Percentiles rank a stretch among this genome's conserved stretches.
phyloP scores from a whole-genome alignment of 108 stramenopile species.

The Fistulifera pelliculosa region DNA sequence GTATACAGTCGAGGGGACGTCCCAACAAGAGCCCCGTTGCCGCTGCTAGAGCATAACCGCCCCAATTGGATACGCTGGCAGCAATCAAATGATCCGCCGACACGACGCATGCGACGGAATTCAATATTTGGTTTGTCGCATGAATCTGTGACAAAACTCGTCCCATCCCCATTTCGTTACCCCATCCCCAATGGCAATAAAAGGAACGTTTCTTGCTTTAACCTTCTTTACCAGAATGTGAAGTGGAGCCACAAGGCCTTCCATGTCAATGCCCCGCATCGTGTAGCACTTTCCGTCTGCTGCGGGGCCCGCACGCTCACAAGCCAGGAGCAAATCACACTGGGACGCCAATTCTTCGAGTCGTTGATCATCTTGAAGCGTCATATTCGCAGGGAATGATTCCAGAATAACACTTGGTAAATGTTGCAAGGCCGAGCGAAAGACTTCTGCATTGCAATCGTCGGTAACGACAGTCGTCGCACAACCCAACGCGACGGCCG shows the following conservation, averaged over 20 bases:
- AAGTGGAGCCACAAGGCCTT: slow-evolving; percentile 62
- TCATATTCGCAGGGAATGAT: slow-evolving; percentile 33
- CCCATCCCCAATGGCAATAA: slow-evolving; percentile 64
- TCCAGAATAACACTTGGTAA: slow-evolving; percentile 24
- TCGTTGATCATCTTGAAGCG: slow-evolving; percentile 32
- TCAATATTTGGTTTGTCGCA: slow-evolving; percentile 35
- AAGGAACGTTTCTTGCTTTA: slow-evolving; percentile 12
- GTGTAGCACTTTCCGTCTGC: slow-evolving; percentile 74
- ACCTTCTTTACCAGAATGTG: slow-evolving; percentile 23
- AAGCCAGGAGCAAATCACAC: slow-evolving; percentile 51
- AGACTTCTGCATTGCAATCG: slow-evolving; percentile 50
- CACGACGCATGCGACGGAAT: slow-evolving; percentile 61
- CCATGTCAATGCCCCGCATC: slow-evolving; percentile 79
- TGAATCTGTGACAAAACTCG: slow-evolving; percentile 55
- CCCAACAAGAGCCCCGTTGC: slow-evolving; percentile 36
- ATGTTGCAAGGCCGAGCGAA: slow-evolving; percentile 23
- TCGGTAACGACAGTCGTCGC: slow-evolving; percentile 53
- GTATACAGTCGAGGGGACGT: slow-evolving; percentile 23
- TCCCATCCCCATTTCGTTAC: slow-evolving; percentile 87
- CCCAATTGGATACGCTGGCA: slow-evolving; percentile 83
- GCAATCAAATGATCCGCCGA: slow-evolving; percentile 62
- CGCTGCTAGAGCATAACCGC: slow-evolving; percentile 70
- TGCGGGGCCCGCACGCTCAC: slow-evolving; percentile 74
- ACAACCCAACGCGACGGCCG: slow-evolving; percentile 47
- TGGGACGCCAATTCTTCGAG: slow-evolving; percentile 25